Evolutionary conservation across 306 rosid genomes (phyloP).

Genomic region (Quercus variabilis): DNA sequence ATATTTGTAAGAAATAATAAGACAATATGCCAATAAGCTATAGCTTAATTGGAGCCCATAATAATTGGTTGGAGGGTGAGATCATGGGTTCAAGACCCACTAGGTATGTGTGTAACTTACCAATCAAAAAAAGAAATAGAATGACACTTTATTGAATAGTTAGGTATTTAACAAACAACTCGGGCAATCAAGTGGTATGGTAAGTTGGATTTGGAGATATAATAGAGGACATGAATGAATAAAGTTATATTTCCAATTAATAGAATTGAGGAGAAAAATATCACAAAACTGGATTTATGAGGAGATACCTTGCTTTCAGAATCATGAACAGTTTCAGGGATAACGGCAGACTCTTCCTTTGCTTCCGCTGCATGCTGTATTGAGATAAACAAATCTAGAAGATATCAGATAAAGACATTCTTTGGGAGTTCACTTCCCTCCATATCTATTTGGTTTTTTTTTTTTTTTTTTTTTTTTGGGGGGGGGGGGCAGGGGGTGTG

Average conservation of each 20-base stretch:
- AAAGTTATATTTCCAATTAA: neutral
- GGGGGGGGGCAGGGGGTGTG: slow-evolving; percentile 15
- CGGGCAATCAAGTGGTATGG: neutral
- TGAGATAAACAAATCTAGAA: slow-evolving; percentile 8
- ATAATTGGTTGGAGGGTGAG: no score
- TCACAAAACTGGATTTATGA: slow-evolving; percentile 38
- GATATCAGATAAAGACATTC: neutral
- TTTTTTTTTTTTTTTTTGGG: neutral
- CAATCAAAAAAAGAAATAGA: neutral
- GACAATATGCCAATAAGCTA: no score
- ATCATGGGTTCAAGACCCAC: no score
- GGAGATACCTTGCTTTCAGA: slow-evolving; percentile 45
- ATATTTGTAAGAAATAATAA: no score
- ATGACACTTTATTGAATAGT: neutral
- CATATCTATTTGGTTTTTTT: neutral
- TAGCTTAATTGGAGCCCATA: no score
- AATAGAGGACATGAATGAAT: neutral
- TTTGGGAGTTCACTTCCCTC: slow-evolving; percentile 6
- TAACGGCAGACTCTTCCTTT: slow-evolving; percentile 39
- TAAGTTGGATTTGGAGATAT: neutral
- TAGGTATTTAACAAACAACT: neutral
- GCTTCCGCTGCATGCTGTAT: slow-evolving; percentile 45
- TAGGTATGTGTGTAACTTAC: no score
- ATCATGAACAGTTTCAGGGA: slow-evolving; percentile 40
- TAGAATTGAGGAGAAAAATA: slow-evolving; percentile 17